phyloP scores from a whole-genome alignment of 768 basidiomycete genomes.

The Pholiota microspora region DNA sequence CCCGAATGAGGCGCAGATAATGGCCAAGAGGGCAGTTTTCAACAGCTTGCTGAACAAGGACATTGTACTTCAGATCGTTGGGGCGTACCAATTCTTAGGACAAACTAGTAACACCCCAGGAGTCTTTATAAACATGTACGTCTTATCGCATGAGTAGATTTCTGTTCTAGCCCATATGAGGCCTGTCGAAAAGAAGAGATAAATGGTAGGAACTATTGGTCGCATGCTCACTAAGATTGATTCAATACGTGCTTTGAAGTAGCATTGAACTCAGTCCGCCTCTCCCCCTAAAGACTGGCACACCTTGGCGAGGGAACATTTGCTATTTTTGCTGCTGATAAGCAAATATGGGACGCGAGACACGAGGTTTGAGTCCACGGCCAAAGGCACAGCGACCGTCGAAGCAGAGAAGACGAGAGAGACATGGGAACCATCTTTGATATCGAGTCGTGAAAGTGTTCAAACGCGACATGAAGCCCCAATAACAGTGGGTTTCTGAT shows the following conservation, averaged over 20 bases:
- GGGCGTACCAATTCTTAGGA: background rate
- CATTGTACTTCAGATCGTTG: background rate
- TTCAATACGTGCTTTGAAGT: too few species aligned
- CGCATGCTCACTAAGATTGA: background rate
- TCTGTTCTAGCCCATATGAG: background rate
- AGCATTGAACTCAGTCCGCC: background rate
- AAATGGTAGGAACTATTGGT: background rate
- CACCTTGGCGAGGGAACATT: background rate
- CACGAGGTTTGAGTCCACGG: background rate
- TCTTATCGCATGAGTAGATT: background rate
- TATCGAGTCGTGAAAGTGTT: too few species aligned
- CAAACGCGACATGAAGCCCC: too few species aligned
- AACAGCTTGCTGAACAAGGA: constrained; percentile 21
- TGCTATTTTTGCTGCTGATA: background rate
- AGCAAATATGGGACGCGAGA: background rate
- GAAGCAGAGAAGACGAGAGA: background rate
- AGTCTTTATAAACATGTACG: background rate
- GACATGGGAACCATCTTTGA: background rate
- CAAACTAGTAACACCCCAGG: background rate
- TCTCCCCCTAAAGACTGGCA: background rate
- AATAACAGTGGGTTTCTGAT: too few species aligned
- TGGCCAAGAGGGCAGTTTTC: constrained; percentile 18
- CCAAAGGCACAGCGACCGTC: background rate
- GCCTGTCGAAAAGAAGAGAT: background rate
- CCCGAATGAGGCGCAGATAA: constrained; percentile 15